Evolutionary conservation across 2,329 filamentous ascomycete species (phyloP).

Genomic region (Periconia sp.): DNA sequence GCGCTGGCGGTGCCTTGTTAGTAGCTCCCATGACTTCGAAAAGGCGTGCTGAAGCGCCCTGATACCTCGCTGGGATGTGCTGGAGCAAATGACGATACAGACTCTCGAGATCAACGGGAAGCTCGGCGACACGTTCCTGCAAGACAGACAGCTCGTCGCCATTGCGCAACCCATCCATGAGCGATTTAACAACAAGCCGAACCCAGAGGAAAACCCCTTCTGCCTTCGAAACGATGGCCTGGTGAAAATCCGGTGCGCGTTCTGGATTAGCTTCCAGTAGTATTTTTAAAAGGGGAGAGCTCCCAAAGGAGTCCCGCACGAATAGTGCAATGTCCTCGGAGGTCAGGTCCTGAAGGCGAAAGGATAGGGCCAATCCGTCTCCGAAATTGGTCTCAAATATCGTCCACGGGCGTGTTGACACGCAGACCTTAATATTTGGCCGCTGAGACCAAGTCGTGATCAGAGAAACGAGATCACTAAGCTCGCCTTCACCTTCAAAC

Average conservation of each 20-base stretch:
- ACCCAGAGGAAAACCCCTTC: slow-evolving; percentile 14
- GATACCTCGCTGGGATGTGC: background rate
- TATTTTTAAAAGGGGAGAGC: background rate
- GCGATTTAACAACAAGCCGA: slow-evolving; percentile 1
- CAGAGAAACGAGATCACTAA: background rate
- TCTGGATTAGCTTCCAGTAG: background rate
- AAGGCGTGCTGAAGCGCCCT: too few species aligned
- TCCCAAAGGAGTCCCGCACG: background rate
- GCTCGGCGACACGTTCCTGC: slow-evolving; percentile 1
- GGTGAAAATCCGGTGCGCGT: background rate
- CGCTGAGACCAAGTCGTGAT: background rate
- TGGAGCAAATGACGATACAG: slow-evolving; percentile 1
- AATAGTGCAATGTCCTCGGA: slow-evolving; percentile 1
- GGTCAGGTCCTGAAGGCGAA: slow-evolving; percentile 1
- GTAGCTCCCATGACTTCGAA: too few species aligned
- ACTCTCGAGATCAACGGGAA: slow-evolving; percentile 2
- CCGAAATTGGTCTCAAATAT: slow-evolving; percentile 4
- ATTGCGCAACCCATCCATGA: background rate
- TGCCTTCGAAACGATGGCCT: background rate
- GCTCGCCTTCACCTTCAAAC: background rate
- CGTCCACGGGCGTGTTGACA: slow-evolving; percentile 6
- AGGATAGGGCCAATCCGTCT: background rate
- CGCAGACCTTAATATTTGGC: slow-evolving; percentile 4
- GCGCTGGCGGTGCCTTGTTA: background rate
- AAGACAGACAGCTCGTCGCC: background rate